Base-by-base conservation (phyloP, 2,329 filamentous ascomycete genomes). In the Hymenoscyphus albidus region DNA sequence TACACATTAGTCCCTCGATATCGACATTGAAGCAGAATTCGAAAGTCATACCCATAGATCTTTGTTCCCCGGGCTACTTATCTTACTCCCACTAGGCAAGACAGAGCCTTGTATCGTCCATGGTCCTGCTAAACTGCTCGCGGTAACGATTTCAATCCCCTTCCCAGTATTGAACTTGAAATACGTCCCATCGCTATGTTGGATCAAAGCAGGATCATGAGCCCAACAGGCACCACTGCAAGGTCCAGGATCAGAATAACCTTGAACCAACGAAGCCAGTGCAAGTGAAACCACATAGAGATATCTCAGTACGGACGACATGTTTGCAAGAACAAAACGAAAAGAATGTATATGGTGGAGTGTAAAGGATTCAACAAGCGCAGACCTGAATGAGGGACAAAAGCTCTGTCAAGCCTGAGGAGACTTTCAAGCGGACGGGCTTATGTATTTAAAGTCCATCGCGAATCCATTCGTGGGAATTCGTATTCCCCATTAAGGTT, bases 151-250 rank as follows among this genome's bases (percentile, higher is more conserved):
- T 18, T 76, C 75, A 58, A 81, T 78, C 55, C 74, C 74, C 27
- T 74, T 75, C 22, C 75, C 75, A 3, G 79, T 80, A 39, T 76
- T 77, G 70, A 80, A 80, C 40, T 76, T 75, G 68, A 78, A 80
- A 69, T 80, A 81, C 16, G 71, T 76, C 2, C 78, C 77, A 69
- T 80, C 79, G 12, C 74, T 76, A 31, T 78, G 76, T 16, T 76
- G 75, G 59, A 80, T 78, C 22, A 80, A 71, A 5, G 77, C 70
- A 14, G 78, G 78, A 66, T 80, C 79, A 59, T 80, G 78, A 51
- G 77, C 73, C 57, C 73, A 74, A 68, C 79, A 81, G 39, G 72
- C 73, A 22, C 78, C 78, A 35, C 74, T 75, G 67, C 79, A 80
- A 3, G 76, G 64, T 12, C 74, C 73, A 2, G 78, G 79, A 56